Base-by-base conservation (phyloP, 768 basidiomycete species). In the Suillus sp. region DNA sequence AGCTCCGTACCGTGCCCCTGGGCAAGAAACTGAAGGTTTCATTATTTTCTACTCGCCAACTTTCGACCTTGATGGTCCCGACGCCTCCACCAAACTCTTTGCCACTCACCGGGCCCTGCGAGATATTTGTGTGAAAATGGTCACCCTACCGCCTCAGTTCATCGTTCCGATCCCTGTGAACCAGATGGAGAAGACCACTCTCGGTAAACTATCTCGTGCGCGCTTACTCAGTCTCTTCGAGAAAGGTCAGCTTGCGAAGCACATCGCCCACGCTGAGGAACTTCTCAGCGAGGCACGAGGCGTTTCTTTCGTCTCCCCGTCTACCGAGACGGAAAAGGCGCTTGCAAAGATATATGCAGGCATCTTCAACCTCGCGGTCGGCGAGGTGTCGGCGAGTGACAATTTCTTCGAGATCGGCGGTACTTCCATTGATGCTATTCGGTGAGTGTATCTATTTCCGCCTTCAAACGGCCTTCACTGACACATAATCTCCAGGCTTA, bases 381-480 rank as follows among this genome's bases (percentile, higher is more conserved):
- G 60, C 27, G 68, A 70, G 9, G 56, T 79, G 27, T 72, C 66
- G 8, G 70, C 74, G 2, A 57, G 72, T 11, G 72, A 76, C n/a
- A 79, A 75, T 68, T 67, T 80, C 56, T 80, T 80, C 64, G 79
- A 80, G 18, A 71, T 80, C 40, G 79, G 79, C 10, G 80, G 75
- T 37, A 78, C 79, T 0, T 80, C 79, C 8, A 78, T 79, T 61
- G 78, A 79, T 63, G 75, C 73, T 22, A 75, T 74, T 40, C 63
- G 66, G 66, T 67, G 38, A 13, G 59, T 34, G 4, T 8, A 20
- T 25, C 11, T 37, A 8, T 62, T 18, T 47, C 14, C 7, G n/a
- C 22, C 18, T 4, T 40, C 8, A 40, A 20, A 18, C 2, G 9
- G 2, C 51, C 10, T 37, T 65, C 13, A 62, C 16, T 37, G 35